Conservation (phyloP, 1,139 yeast species). For the Geotrichum restrictum region DNA sequence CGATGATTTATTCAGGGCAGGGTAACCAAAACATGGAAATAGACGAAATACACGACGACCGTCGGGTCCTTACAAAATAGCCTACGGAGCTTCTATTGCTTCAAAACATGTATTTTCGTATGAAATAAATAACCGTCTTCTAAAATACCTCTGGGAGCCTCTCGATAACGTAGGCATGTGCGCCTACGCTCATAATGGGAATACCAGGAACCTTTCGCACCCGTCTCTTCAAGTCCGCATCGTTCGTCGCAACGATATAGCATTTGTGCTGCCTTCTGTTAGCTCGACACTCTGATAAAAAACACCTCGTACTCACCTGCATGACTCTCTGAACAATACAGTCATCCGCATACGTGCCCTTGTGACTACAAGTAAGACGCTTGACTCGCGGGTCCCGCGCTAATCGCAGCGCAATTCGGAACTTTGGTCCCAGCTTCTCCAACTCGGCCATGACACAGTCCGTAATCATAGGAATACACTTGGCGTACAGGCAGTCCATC, state of each 20-base stretch:
- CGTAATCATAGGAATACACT: slow-evolving; percentile 90
- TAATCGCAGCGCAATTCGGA: slow-evolving; percentile 82
- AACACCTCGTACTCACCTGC: slow-evolving; percentile 41
- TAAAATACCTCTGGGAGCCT: slow-evolving; percentile 90
- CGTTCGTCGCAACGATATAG: slow-evolving; percentile 94
- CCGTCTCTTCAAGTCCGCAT: slow-evolving; percentile 94
- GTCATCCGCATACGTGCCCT: slow-evolving; percentile 97
- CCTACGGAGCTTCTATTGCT: not conserved
- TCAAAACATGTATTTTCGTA: not conserved
- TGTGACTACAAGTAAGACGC: slow-evolving; percentile 82
- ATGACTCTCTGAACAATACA: slow-evolving; percentile 87
- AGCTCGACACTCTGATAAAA: not conserved
- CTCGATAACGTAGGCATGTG: slow-evolving; percentile 86
- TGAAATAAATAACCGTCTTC: slow-evolving; percentile 3
- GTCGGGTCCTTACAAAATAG: too few species aligned
- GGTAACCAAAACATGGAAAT: not conserved
- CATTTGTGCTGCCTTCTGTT: slow-evolving; percentile 60
- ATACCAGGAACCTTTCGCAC: slow-evolving; percentile 95
- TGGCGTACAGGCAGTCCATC: slow-evolving; percentile 93
- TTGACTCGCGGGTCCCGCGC: slow-evolving; percentile 93
- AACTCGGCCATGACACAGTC: slow-evolving; percentile 98
- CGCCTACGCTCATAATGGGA: slow-evolving; percentile 94
- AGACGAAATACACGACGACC: too few species aligned
- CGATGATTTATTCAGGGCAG: not conserved
- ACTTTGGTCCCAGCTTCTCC: slow-evolving; percentile 91